Evolutionary conservation across 305 asterid species (phyloP), one percentile per base, ranked within the genome.

Genomic region (Fraxinus greggii): DNA sequence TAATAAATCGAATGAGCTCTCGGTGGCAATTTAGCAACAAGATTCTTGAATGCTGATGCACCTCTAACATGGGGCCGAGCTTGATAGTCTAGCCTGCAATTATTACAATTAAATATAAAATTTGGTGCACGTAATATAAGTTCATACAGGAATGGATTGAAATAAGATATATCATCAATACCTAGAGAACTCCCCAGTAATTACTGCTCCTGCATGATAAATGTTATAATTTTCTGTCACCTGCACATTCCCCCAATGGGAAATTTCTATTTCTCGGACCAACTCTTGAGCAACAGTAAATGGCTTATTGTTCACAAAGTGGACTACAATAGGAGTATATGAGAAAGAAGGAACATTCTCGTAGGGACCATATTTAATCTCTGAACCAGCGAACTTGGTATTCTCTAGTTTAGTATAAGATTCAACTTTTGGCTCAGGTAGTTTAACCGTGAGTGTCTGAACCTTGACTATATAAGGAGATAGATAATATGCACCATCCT

Each of bases 221-320:
- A 95, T 92, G 85, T 90, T 84, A 86, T 93, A 95, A 80, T 90
- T 90, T 86, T 95, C 99, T 1, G 98, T 95, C 77, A 95, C 82
- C 86, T 93, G 98, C 84, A 95, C 95, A 88, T 92, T 95, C 85
- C 99, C 99, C 99, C 99, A 95, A 56, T 94, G 99, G 70, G 99
- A 95, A 80, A 95, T 83, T 91, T 94, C 99, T 83, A 95, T 91
- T 89, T 95, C 99, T 61, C 97, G 92, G 36, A 93, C 93, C 92
- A 94, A 87, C 87, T 95, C 93, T 83, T 82, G 85, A 77, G 98
- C 97, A 85, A 94, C 93, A 17, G 90, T 86, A 85, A 93, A 93
- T 65, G 99, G 97, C 77, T 77, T 89, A 85, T 92, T 92, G 90
- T 91, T 90, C 33, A 89, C 92, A 79, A 89, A 93, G 88, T 95